Base-by-base conservation (phyloP, 306 rosid genomes). In the Vigna radiata region DNA sequence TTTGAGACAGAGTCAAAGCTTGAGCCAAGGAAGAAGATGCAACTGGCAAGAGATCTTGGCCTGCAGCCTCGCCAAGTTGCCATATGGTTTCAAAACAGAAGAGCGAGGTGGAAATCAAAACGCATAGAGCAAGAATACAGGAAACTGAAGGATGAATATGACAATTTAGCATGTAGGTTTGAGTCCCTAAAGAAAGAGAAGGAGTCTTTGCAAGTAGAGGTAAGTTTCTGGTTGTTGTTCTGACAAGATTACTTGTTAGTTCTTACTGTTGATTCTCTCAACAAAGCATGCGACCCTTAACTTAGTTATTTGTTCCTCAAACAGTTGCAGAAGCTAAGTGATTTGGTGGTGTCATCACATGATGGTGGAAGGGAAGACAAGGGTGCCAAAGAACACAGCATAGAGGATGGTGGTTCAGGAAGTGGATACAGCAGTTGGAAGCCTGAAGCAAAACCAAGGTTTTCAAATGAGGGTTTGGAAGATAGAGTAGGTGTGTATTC, bases 61-160 rank as follows among this genome's bases (percentile, higher is more conserved):
- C 68, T 95, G 77, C 98, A 95, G 36, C 98, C 98, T 33, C 88
- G 96, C 56, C 99, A 95, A 76, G 94, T 95, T 31, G 92, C 99
- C 14, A 92, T 92, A 71, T 95, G 99, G 99, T 95, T 95, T 77
- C 99, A 95, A 80, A 95, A 95, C 74, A 87, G 87, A 83, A 89
- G 99, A 75, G 97, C 97, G n/a, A 89, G 99, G 79, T 89, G 98
- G 93, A 95, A 89, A 85, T 92, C 98, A 3, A 95, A 92, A 47
- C 86, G 88, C 79, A 82, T 90, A 5, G 97, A 95, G 83, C 88
- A 90, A 21, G 95, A 92, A 15, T 92, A 83, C 73, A 83, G 79
- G 54, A 82, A 72, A n/a, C 96, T 95, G 37, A 86, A 71, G 78
- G 94, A 85, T 70, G 88, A 85, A 18, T 92, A 88, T 83, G 92